Evolutionary conservation across 768 basidiomycete species (phyloP), one percentile per base, ranked within the genome.

Genomic region (Mycena albidolilacea): DNA sequence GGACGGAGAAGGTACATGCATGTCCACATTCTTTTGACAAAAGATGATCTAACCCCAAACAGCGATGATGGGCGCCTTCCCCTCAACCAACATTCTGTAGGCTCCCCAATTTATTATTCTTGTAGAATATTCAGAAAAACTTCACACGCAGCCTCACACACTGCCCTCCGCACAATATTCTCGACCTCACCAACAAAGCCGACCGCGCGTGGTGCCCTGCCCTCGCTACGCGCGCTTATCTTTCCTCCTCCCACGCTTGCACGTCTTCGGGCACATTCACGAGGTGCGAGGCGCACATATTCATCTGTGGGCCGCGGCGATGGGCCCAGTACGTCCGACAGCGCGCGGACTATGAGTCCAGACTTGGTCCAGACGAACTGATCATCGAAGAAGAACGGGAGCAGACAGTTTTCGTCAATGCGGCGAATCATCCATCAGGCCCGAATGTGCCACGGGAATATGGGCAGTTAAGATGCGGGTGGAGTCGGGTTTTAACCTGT

Each of bases 201-300:
- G 83, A 84, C 0, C 59, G 82, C n/a, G 89, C 81, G 0, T 92
- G 92, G 1, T 93, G 92, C 73, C 75, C 82, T 55, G 80, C 81
- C 5, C 87, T 93, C 14, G 79, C 84, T 23, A n/a, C n/a, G 80
- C 76, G 21, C 84, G 83, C 55, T 79, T 89, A 5, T 75, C 85
- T 5, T 78, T 78, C 4, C 78, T 89, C 30, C 83, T 82, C 3
- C 86, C 86, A 4, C 84, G 86, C 11, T 75, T 90, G 41, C 88
- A 89, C 72, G 77, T 89, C 59, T 92, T 89, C 74, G 92, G 92
- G 3, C 92, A 93, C 67, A 92, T 93, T 65, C 92, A 93, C 77
- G 92, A 92, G 79, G 88, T 84, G 0, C 86, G 85, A 41, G 91
- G 92, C 12, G 85, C 84, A 0, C 75, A 82, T 52, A 82, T 86